phyloP scores from a whole-genome alignment of 2,329 filamentous ascomycete genomes.

The Sphaceloma murrayae region DNA sequence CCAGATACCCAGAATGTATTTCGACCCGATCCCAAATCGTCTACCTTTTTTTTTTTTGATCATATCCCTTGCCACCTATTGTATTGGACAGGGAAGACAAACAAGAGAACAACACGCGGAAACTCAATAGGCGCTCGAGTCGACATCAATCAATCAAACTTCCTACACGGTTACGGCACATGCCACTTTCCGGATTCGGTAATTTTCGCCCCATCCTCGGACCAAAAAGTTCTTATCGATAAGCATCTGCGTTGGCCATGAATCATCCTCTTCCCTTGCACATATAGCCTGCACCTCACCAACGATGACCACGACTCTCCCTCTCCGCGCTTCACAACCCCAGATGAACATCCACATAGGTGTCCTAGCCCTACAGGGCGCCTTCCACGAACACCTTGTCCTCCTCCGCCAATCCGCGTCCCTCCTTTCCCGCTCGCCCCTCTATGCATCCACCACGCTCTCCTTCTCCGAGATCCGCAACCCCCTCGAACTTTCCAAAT shows the following conservation, averaged over 20 bases:
- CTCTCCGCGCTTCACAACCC: neutral
- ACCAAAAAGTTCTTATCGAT: neutral
- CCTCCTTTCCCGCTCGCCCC: constrained; percentile 31
- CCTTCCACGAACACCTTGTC: constrained; percentile 78
- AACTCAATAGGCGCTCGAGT: too few relatives aligned
- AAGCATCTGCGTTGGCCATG: neutral
- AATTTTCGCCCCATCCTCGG: neutral
- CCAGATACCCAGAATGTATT: too few relatives aligned
- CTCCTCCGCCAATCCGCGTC: constrained; percentile 60
- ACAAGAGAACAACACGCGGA: too few relatives aligned
- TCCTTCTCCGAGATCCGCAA: constrained; percentile 73
- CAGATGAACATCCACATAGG: constrained; percentile 34
- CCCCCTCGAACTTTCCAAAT: constrained; percentile 56
- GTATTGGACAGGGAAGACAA: too few relatives aligned
- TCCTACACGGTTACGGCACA: too few relatives aligned
- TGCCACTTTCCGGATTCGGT: too few relatives aligned
- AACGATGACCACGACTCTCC: neutral
- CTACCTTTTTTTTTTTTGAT: too few relatives aligned
- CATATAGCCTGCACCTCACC: too few relatives aligned
- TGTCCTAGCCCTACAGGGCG: constrained; percentile 75
- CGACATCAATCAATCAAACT: too few relatives aligned
- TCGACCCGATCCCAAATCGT: too few relatives aligned
- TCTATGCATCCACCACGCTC: constrained; percentile 34
- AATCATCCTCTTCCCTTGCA: neutral
- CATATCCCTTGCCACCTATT: too few relatives aligned